Conservation (phyloP, 306 rosid species). For the Quercus dentata region DNA sequence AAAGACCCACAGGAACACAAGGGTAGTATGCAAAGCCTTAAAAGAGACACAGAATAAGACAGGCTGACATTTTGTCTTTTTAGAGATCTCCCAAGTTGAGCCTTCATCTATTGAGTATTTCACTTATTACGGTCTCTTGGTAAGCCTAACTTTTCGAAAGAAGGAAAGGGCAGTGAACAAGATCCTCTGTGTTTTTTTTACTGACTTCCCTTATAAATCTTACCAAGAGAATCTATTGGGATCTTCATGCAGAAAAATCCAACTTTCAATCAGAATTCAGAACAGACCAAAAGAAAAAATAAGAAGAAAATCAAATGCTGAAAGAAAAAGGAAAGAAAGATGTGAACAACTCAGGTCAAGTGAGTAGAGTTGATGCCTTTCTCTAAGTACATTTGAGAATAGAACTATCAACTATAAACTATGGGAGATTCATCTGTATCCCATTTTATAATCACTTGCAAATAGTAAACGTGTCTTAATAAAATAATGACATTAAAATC, state of each 20-base stretch:
- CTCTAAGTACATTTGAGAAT: slow-evolving; percentile 2
- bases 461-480: not conserved
- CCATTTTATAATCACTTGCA: not conserved
- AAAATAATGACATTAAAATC: not conserved
- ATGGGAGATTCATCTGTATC: not conserved
- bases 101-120: slow-evolving; percentile 31
- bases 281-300: not conserved
- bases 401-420: not conserved
- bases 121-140: slow-evolving; percentile 25
- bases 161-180: not conserved
- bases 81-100: slow-evolving; percentile 34
- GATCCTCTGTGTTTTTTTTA: not conserved
- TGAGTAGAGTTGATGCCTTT: not conserved
- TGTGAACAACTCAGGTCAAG: not conserved
- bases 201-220: not conserved
- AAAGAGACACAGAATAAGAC: slow-evolving; percentile 35
- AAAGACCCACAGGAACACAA: slow-evolving; percentile 22
- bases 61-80: slow-evolving; percentile 17
- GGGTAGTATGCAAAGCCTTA: slow-evolving; percentile 14
- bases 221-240: slow-evolving; percentile 10
- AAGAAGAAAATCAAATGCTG: not conserved
- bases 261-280: not conserved
- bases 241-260: slow-evolving; percentile 5
- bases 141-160: slow-evolving; percentile 36
- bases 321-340: not conserved